phyloP scores from a whole-genome alignment of 768 basidiomycete genomes.

The Serendipita sp. region DNA sequence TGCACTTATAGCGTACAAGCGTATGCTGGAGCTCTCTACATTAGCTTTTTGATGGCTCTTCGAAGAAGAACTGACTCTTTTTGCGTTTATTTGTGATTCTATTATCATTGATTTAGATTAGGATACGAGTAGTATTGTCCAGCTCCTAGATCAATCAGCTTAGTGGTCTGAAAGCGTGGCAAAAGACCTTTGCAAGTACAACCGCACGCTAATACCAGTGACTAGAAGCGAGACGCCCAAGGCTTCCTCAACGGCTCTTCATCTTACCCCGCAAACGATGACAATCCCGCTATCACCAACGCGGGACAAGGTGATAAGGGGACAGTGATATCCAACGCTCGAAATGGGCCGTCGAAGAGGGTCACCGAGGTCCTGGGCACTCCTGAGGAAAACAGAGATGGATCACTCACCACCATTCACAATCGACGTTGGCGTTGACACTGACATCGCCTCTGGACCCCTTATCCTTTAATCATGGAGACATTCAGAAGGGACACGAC shows the following conservation, averaged over 20 bases:
- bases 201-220: background rate
- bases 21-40: no score
- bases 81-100: no score
- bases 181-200: constrained; percentile 23
- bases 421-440: no score
- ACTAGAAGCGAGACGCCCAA: background rate
- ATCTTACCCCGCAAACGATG: background rate
- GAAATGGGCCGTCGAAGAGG: background rate
- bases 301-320: background rate
- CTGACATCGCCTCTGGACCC: no score
- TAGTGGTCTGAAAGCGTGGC: constrained; percentile 51
- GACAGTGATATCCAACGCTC: background rate
- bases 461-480: no score
- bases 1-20: no score
- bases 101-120: no score
- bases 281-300: background rate
- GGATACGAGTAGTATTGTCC: background rate
- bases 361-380: background rate
- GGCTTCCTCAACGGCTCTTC: background rate
- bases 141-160: constrained; percentile 43
- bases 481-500: background rate
- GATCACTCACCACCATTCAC: no score
- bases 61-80: no score
- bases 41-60: no score
- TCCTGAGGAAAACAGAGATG: constrained; percentile 24